A percentile compares a stretch with the other conserved stretches of the same genome.
Evolutionary conservation across 371 early-diverging fungal genomes (phyloP).

Genomic region (Mucor racemosus): DNA sequence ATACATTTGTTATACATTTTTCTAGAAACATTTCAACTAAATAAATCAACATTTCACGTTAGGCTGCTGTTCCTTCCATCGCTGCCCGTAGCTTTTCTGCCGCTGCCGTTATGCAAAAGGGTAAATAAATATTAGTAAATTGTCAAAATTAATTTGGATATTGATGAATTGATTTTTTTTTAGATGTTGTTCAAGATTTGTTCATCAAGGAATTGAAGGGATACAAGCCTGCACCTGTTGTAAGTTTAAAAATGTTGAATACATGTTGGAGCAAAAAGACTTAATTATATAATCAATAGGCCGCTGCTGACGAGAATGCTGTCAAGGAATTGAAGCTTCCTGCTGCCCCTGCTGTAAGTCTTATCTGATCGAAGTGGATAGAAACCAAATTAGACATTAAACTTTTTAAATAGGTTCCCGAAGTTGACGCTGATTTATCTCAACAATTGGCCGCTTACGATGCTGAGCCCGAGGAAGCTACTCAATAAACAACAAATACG

Average conservation of each 20-base stretch:
- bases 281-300: slow-evolving; percentile 19
- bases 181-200: slow-evolving; percentile 57
- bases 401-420: slow-evolving; percentile 35
- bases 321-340: slow-evolving; percentile 61
- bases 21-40: not conserved
- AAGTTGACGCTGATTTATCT: slow-evolving; percentile 50
- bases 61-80: slow-evolving; percentile 37
- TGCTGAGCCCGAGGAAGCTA: slow-evolving; percentile 49
- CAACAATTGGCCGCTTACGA: slow-evolving; percentile 55
- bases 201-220: slow-evolving; percentile 59
- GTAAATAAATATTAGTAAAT: slow-evolving; percentile 23
- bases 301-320: slow-evolving; percentile 44
- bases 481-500: slow-evolving; percentile 36
- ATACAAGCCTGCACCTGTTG: slow-evolving; percentile 56
- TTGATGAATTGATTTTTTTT: not conserved
- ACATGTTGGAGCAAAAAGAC: not conserved
- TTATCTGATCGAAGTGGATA: not conserved
- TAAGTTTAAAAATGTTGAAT: slow-evolving; percentile 31
- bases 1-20: not conserved
- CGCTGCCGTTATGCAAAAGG: slow-evolving; percentile 53
- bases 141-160: not conserved
- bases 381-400: not conserved
- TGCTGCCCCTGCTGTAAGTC: slow-evolving; percentile 51
- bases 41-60: slow-evolving; percentile 28
- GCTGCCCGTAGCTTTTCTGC: slow-evolving; percentile 49